Base-by-base conservation (phyloP, 2,329 filamentous ascomycete species). In the Penicillium decumbens region DNA sequence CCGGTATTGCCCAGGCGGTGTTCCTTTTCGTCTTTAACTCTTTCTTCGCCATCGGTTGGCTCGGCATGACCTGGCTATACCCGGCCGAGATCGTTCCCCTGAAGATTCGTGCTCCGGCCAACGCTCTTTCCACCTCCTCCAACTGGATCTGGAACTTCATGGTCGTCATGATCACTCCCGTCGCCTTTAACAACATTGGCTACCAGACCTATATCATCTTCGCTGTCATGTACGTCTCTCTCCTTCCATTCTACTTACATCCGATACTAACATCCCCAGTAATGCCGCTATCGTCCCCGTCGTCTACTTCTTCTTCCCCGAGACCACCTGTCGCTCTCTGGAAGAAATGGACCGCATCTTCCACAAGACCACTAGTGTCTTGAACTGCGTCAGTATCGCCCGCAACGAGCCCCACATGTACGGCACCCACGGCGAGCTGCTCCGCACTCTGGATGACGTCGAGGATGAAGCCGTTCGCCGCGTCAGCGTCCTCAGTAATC, bases 301-400 rank as follows among this genome's bases (percentile, higher is more conserved):
- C 6, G 75, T 79, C 41, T 83, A 81, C 68, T 79, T 81, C 67
- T 81, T 82, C 72, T 82, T 80, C 63, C 80, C 80, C 0, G 80
- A 83, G 60, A 83, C 80, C 2, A 79, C 79, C 8, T 77, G 75
- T 55, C 77, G 79, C 6, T 80, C 75, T 12, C 73, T 87, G 28
- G 84, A 88, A 66, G 84, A 88, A 64, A 82, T 88, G 68, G 84
- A 88, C 60, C 75, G 80, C 49, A 83, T 88, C 56, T 85, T 86
- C 73, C 74, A 74, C 63, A 80, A 80, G 53, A 77, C 76, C 1
- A 69, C 65, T 24, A 76, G 69, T 20, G 64, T 76, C 43, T 77
- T 80, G 54, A 63, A 73, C 15, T 72, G 79, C 3, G 76, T 80
- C 23, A 66, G 70, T 45, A 68, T 79, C 25, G 80, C 80, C 2